Base-by-base conservation (phyloP, 2,329 filamentous ascomycete genomes). In the Penicillium vulpinum region DNA sequence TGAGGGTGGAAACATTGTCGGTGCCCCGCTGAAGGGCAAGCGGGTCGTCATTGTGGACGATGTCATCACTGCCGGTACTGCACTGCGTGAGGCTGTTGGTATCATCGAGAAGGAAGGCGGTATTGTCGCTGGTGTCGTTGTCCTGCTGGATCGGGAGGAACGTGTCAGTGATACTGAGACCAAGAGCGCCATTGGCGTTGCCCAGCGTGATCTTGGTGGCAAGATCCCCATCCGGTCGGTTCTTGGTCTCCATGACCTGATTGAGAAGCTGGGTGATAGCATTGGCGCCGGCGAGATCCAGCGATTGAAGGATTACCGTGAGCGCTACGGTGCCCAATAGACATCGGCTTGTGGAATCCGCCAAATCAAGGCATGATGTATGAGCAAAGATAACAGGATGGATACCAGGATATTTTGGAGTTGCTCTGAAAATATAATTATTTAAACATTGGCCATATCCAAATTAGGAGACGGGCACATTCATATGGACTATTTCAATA, bases 31-130 rank as follows among this genome's bases (percentile, higher is more conserved):
- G 69, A 89, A 89, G 77, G 92, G 90, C 52, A 92, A 94, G 83
- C 85, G 84, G 59, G 86, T 97, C 16, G 82, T 99, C 33, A 90
- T 99, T 66, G 88, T 99, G 39, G 94, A 99, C 80, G 94, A 97
- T 77, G 93, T 99, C 56, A 93, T 97, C 69, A 97, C 92, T 1
- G 93, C 92, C 0, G 94, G 94, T 28, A 97, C 92, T 1, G 94
- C 94, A 39, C 92, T 97, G 79, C 84, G 92, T 57, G 92, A 97
- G 75, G 91, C 93, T 15, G 92, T 97, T 59, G 86, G 86, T 53
- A 94, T 96, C 75, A 96, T 97, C 72, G 83, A 86, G 67, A 85
- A 85, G 67, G 89, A 96, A 73, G 94, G 93, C 3, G 94, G 93
- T 2, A 85, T 84, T 49, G 86, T 97, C 22, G 89, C 89, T 4